These are phyloP conservation scores for Coemansia sp. DNA, from an alignment of 192 early-diverging fungal species.

Conservation along the genomic window DNA sequence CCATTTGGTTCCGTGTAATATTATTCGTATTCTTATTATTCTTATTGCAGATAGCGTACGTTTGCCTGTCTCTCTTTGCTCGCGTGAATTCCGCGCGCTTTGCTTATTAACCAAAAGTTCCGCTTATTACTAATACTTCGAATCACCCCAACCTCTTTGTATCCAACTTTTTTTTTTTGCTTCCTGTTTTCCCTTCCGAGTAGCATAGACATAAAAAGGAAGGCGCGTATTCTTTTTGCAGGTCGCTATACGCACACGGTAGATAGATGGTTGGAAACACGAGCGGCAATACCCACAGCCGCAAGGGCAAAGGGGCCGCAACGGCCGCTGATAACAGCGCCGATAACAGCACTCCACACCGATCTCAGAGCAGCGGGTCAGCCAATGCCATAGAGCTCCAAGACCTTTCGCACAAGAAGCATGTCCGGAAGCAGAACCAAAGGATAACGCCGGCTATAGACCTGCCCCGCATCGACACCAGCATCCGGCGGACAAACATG, in stretches of 20 bases:
- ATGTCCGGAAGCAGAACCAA: not conserved
- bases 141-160: too few relatives aligned
- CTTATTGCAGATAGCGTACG: not conserved
- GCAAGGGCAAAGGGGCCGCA: not conserved
- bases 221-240: not conserved
- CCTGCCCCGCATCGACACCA: constrained; percentile 35
- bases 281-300: not conserved
- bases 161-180: not conserved
- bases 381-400: constrained; percentile 6
- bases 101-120: not conserved
- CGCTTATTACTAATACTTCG: not conserved
- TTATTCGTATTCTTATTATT: not conserved
- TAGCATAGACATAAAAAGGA: not conserved
- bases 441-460: constrained; percentile 11
- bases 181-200: not conserved
- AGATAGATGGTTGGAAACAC: not conserved
- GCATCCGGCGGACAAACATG: constrained; percentile 24
- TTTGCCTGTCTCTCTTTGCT: not conserved
- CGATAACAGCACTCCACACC: not conserved
- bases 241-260: not conserved
- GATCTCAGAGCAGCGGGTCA: not conserved
- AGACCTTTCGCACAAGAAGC: not conserved
- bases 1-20: not conserved
- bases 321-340: not conserved
- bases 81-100: not conserved